Evolutionary conservation across 768 basidiomycete genomes (phyloP).

Genomic region (Auricularia cornea): DNA sequence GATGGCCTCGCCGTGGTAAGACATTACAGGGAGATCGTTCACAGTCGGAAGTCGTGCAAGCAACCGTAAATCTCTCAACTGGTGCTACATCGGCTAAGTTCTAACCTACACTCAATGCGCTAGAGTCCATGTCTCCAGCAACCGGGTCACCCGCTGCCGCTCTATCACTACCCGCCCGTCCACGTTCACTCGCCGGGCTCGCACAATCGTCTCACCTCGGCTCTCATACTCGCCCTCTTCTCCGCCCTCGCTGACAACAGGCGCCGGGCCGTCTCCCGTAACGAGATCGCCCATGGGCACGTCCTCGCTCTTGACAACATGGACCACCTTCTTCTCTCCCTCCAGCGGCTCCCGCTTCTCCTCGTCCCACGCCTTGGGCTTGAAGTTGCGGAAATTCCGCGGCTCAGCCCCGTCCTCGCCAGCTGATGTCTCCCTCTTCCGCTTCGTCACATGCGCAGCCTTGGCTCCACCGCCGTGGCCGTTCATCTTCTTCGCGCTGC

Average conservation of each 20-base stretch:
- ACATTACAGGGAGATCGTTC: not conserved
- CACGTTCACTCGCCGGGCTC: not conserved
- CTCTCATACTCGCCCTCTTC: conserved; percentile 36
- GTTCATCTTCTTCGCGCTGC: conserved; percentile 20
- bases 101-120: not conserved
- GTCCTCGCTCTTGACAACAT: conserved; percentile 7
- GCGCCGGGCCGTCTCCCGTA: not conserved
- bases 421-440: conserved; percentile 8
- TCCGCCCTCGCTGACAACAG: conserved; percentile 31
- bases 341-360: conserved; percentile 36
- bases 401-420: conserved; percentile 13
- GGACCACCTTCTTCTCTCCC: conserved; percentile 30
- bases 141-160: conserved; percentile 62
- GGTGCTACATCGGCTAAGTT: not conserved
- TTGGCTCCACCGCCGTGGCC: conserved; percentile 20
- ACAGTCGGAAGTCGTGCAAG: not conserved
- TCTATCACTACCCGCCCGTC: conserved; percentile 26
- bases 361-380: conserved; percentile 58
- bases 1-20: not conserved
- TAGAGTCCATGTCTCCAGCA: conserved; percentile 34
- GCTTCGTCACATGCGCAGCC: conserved; percentile 13
- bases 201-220: not conserved
- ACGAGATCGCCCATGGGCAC: not conserved
- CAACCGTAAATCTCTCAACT: not conserved
- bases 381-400: conserved; percentile 54